Evolutionary conservation across 2,329 filamentous ascomycete species (phyloP).

Genomic region (Phaeosphaeriaceae sp.): DNA sequence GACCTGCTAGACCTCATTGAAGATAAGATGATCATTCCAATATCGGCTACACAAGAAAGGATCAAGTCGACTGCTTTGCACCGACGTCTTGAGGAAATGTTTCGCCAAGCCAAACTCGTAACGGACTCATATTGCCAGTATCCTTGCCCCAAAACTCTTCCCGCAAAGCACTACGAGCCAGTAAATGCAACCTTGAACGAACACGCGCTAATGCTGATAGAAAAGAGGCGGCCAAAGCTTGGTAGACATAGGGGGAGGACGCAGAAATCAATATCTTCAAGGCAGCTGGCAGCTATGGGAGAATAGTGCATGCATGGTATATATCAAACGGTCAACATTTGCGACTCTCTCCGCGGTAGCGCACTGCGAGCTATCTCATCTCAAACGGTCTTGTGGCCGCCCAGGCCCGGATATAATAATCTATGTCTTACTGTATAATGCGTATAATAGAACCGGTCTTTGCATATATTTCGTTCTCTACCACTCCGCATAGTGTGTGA

Average conservation of each 20-base stretch:
- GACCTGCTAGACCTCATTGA: conserved; percentile 20
- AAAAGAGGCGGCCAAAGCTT: not conserved
- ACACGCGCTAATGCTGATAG: not conserved
- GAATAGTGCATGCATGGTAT: too few species aligned
- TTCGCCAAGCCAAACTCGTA: not conserved
- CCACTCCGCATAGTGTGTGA: conserved; percentile 9
- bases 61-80: not conserved
- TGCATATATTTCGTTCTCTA: not conserved
- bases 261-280: too few species aligned
- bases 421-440: too few species aligned
- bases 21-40: conserved; percentile 18
- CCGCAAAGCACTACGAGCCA: not conserved
- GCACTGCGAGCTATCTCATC: too few species aligned
- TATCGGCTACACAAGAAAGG: not conserved
- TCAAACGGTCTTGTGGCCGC: too few species aligned
- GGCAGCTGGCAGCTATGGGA: too few species aligned
- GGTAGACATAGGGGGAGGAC: not conserved
- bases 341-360: too few species aligned
- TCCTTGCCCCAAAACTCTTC: not conserved
- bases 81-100: conserved; percentile 4
- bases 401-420: too few species aligned
- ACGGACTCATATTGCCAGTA: not conserved
- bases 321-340: too few species aligned
- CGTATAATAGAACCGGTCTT: not conserved
- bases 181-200: not conserved